These are phyloP conservation scores for Rubroboletus satanas DNA, from an alignment of 768 basidiomycete genomes.

Conservation along the genomic window DNA sequence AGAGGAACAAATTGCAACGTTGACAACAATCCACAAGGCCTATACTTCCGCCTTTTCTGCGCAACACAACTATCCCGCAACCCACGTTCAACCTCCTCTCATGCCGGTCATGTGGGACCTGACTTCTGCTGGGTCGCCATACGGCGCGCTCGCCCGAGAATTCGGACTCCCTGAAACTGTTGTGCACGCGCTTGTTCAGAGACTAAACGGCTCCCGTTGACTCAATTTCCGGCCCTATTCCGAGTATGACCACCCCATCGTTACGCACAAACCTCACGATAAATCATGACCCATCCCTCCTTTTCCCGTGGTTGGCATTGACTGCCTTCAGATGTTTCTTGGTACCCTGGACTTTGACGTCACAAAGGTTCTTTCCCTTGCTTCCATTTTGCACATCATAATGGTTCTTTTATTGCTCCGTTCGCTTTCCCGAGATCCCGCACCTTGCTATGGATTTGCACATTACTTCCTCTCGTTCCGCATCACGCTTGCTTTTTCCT, in stretches of 20 bases:
- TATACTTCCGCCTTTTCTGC: conserved; percentile 20
- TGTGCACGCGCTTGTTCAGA: conserved; percentile 63
- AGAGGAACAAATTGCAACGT: conserved; percentile 49
- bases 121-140: conserved; percentile 27
- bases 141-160: conserved; percentile 60
- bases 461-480: conserved; percentile 17
- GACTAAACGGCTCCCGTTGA: conserved; percentile 37
- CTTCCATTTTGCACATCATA: conserved; percentile 17
- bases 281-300: conserved; percentile 12
- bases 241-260: background rate
- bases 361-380: conserved; percentile 3
- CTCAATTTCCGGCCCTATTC: background rate
- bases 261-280: conserved; percentile 16
- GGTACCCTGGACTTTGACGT: conserved; percentile 19
- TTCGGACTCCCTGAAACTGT: conserved; percentile 70
- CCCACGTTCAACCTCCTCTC: conserved; percentile 8
- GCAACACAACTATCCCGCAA: conserved; percentile 3
- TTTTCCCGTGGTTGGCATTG: conserved; percentile 21
- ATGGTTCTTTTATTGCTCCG: conserved; percentile 16
- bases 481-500: conserved; percentile 12
- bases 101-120: conserved; percentile 23
- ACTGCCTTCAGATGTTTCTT: conserved; percentile 27
- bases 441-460: conserved; percentile 30
- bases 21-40: conserved; percentile 42
- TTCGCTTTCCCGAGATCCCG: conserved; percentile 12